Percentiles rank a stretch among this genome's conserved stretches.
Conservation (phyloP, 805 yeast genomes). For the Kodamaea hsintzibuensis region DNA sequence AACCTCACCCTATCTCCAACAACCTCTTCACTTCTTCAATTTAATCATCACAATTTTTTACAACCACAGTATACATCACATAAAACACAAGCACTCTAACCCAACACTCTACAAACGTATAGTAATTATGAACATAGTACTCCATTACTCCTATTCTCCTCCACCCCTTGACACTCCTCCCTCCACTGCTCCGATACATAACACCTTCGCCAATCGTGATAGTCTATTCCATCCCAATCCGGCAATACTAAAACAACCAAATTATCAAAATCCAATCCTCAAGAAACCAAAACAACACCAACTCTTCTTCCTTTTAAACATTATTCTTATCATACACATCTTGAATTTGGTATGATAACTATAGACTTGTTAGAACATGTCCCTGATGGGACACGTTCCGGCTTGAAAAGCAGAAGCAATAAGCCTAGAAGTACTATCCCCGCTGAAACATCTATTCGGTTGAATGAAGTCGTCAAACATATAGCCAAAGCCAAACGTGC, state of each 20-base stretch:
- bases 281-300: not conserved
- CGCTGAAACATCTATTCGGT: constrained; percentile 24
- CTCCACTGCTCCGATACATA: too few relatives aligned
- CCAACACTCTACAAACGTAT: too few relatives aligned
- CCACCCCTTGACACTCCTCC: too few relatives aligned
- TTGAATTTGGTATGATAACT: constrained; percentile 10
- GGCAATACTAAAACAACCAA: constrained; percentile 2
- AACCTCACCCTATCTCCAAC: too few relatives aligned
- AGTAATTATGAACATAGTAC: not conserved
- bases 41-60: not conserved
- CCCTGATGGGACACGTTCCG: not conserved
- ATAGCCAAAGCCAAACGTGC: constrained; percentile 57
- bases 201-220: too few relatives aligned
- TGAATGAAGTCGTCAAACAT: constrained; percentile 40
- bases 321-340: not conserved
- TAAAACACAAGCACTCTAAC: too few relatives aligned
- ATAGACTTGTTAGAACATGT: constrained; percentile 11
- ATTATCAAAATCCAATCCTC: not conserved
- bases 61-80: not conserved
- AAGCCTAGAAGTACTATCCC: not conserved
- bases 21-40: not conserved
- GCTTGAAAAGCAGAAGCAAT: not conserved
- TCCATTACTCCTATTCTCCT: too few relatives aligned
- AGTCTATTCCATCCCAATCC: not conserved
- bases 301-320: not conserved